Conservation (phyloP, 2,329 filamentous ascomycete genomes). For the Diaporthe nobilis region DNA sequence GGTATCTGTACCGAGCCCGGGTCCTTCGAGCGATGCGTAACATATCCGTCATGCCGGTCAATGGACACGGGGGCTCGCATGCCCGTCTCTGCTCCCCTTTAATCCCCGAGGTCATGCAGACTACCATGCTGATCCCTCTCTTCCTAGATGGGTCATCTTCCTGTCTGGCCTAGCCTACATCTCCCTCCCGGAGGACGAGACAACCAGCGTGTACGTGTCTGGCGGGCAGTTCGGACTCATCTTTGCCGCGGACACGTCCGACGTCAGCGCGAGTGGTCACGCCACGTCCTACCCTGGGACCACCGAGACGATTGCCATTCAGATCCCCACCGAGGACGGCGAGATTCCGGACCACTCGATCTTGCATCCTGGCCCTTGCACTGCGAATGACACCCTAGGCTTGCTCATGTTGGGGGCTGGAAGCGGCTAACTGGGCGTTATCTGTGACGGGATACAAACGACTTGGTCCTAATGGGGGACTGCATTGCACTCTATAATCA, state of each 20-base stretch:
- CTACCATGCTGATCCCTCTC: not conserved
- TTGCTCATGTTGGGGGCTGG: constrained; percentile 2
- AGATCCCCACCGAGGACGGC: constrained; percentile 54
- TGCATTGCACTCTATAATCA: not conserved
- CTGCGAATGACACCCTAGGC: constrained; percentile 17
- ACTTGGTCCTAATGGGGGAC: not conserved
- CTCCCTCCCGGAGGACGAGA: constrained; percentile 54
- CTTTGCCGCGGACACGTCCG: constrained; percentile 58
- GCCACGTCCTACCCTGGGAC: constrained; percentile 56
- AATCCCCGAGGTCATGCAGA: not conserved
- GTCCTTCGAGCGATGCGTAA: too few relatives aligned
- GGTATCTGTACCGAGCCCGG: not conserved
- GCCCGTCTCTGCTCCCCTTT: not conserved
- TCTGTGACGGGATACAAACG: not conserved
- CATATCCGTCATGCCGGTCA: not conserved
- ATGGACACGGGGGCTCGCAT: not conserved
- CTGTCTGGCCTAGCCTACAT: constrained; percentile 57
- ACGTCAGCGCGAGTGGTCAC: constrained; percentile 57
- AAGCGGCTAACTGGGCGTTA: not conserved
- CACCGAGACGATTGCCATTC: constrained; percentile 54
- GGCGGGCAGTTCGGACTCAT: constrained; percentile 58
- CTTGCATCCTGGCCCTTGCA: constrained; percentile 57
- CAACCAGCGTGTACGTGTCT: constrained; percentile 51
- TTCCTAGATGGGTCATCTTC: constrained; percentile 53
- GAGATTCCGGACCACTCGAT: constrained; percentile 55